Evolutionary conservation across 768 basidiomycete species (phyloP).

Genomic region (Hygrocybe punicea): DNA sequence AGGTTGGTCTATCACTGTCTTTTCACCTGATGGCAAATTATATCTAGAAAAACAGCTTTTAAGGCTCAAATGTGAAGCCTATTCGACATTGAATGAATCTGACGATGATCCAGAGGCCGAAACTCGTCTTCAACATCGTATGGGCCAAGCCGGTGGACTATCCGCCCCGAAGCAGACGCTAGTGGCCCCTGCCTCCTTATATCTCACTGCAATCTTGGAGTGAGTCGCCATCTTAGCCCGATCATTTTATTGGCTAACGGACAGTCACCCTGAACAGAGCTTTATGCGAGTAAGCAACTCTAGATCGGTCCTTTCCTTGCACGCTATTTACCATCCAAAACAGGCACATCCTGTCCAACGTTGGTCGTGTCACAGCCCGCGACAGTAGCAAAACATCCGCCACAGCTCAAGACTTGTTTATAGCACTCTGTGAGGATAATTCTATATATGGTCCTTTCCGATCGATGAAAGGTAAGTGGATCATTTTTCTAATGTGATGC

Average conservation of each 20-base stretch:
- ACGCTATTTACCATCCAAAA: slow-evolving; percentile 11
- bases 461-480: slow-evolving; percentile 71
- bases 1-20: slow-evolving; percentile 46
- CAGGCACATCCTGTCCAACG: slow-evolving; percentile 81
- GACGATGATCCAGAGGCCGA: slow-evolving; percentile 73
- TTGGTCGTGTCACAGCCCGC: slow-evolving; percentile 79
- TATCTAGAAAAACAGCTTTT: slow-evolving; percentile 49
- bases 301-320: slow-evolving; percentile 1
- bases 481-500: slow-evolving; percentile 4
- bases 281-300: slow-evolving; percentile 74
- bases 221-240: slow-evolving; percentile 44
- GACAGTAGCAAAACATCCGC: slow-evolving; percentile 79
- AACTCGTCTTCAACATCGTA: slow-evolving; percentile 57
- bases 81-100: slow-evolving; percentile 77
- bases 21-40: slow-evolving; percentile 7
- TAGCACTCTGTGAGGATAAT: slow-evolving; percentile 88
- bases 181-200: slow-evolving; percentile 79
- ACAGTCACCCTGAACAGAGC: slow-evolving; percentile 46
- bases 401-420: slow-evolving; percentile 76
- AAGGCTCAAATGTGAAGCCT: slow-evolving; percentile 83
- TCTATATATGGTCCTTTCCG: slow-evolving; percentile 81
- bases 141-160: slow-evolving; percentile 48
- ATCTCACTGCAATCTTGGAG: slow-evolving; percentile 92
- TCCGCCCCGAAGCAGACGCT: slow-evolving; percentile 51
- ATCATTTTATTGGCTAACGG: slow-evolving; percentile 23